Evolutionary conservation across 2,329 filamentous ascomycete species (phyloP).

Genomic region (Calycina herbarum): DNA sequence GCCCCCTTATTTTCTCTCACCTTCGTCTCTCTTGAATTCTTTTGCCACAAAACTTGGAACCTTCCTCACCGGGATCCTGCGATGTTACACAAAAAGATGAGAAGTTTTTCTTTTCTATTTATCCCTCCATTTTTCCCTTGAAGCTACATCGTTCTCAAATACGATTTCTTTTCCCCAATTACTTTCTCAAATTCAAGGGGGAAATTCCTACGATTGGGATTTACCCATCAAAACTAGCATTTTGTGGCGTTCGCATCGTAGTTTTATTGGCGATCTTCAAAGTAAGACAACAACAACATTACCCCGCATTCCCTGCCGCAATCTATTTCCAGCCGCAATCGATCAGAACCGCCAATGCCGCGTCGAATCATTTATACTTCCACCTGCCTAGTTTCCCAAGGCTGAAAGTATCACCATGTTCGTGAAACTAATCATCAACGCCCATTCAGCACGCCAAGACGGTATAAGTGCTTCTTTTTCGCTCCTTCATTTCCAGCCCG

Average conservation of each 20-base stretch:
- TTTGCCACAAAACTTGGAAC: too few species aligned
- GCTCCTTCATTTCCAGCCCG: neutral
- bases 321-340: slow-evolving; percentile 4
- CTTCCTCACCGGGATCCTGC: too few species aligned
- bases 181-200: neutral
- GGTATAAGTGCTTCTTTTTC: neutral
- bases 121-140: too few species aligned
- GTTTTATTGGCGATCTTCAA: neutral
- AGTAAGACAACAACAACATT: neutral
- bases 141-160: too few species aligned
- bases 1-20: too few species aligned
- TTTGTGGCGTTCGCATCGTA: neutral
- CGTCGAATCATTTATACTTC: neutral
- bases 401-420: neutral
- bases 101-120: too few species aligned
- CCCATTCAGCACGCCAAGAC: neutral
- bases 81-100: too few species aligned
- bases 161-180: neutral
- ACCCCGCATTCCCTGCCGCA: neutral
- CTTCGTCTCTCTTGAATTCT: too few species aligned
- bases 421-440: neutral
- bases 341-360: neutral
- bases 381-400: neutral
- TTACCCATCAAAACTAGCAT: neutral
- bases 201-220: neutral